Percentiles rank a stretch among this genome's conserved stretches.
Evolutionary conservation across 1,284 basidiomycete genomes (phyloP).

Genomic region (Rhodotorula glutinis): DNA sequence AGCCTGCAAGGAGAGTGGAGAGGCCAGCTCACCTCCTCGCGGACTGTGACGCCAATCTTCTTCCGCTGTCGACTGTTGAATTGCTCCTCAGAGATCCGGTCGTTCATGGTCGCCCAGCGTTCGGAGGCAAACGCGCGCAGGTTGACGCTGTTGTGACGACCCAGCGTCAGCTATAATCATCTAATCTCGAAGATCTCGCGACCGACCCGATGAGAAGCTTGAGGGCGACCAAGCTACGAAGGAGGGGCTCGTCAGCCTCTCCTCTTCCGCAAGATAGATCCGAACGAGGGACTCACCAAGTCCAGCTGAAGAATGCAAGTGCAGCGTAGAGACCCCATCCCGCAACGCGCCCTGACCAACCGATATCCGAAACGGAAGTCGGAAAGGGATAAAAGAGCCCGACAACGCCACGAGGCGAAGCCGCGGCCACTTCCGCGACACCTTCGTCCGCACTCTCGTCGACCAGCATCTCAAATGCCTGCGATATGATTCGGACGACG

Average conservation of each 20-base stretch:
- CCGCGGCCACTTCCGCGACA: conserved; percentile 28
- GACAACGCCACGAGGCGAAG: neutral
- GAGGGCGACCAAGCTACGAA: conserved; percentile 52
- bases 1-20: neutral
- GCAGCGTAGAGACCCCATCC: conserved; percentile 59
- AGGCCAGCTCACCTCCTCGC: conserved; percentile 62
- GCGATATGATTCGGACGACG: conserved; percentile 79
- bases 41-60: conserved; percentile 79
- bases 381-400: neutral
- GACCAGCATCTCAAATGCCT: conserved; percentile 65
- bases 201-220: conserved; percentile 74
- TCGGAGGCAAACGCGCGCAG: conserved; percentile 76
- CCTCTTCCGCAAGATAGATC: neutral
- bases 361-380: neutral
- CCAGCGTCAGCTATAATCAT: too few species aligned
- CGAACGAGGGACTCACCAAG: conserved; percentile 64
- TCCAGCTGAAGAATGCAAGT: conserved; percentile 70
- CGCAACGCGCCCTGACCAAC: neutral
- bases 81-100: conserved; percentile 63
- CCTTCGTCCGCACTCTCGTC: conserved; percentile 50
- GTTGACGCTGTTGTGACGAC: conserved; percentile 54
- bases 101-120: conserved; percentile 70
- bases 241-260: neutral
- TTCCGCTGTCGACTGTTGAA: conserved; percentile 80
- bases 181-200: neutral